Evolutionary conservation across 495 filamentous ascomycete genomes (phyloP), one percentile per base, ranked within the genome.

Genomic region (Pyrenopolyporus hunteri): DNA sequence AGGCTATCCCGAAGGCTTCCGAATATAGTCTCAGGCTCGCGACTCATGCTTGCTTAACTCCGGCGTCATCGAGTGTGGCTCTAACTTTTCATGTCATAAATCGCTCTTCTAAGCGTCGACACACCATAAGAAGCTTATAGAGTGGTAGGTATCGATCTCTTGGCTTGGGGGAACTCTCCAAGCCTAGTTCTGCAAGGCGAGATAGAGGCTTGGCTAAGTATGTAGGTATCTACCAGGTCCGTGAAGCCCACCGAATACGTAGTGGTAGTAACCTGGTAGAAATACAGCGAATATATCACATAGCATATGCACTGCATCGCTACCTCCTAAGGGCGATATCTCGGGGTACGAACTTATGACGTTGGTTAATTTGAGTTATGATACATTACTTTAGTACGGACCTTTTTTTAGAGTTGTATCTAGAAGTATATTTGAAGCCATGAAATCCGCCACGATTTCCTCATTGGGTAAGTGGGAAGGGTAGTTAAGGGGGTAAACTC

Each of bases 401-500:
- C 20, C 32, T 54, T n/a, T n/a, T n/a, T n/a, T n/a, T 25, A n/a
- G 6, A 22, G 37, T 39, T 42, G 43, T 25, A 46, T 40, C 26
- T 39, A 16, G 36, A 50, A 53, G 43, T 23, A 14, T 22, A 10
- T 6, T 3, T 39, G 23, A 32, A 40, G 13, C 46, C 14, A 44
- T 53, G 25, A 39, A 37, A 51, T 10, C 17, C 36, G 19, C 22
- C 26, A 23, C 29, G 25, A 47, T 60, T 60, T 32, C 57, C 46
- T 52, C 56, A 60, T 53, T 22, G 51, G 29, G 57, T 48, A 66
- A 66, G 50, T 65, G 62, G 63, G 46, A 32, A 52, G 11, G n/a
- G 14, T 52, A 33, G 26, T 14, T 44, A 22, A 25, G 43, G 26
- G 29, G 5, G 22, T 14, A 6, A 26, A 39, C 31, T 20, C 52